These are phyloP conservation scores for Ophiocordyceps robertsii DNA, from an alignment of 2,329 filamentous ascomycete species.

Conservation along the genomic window DNA sequence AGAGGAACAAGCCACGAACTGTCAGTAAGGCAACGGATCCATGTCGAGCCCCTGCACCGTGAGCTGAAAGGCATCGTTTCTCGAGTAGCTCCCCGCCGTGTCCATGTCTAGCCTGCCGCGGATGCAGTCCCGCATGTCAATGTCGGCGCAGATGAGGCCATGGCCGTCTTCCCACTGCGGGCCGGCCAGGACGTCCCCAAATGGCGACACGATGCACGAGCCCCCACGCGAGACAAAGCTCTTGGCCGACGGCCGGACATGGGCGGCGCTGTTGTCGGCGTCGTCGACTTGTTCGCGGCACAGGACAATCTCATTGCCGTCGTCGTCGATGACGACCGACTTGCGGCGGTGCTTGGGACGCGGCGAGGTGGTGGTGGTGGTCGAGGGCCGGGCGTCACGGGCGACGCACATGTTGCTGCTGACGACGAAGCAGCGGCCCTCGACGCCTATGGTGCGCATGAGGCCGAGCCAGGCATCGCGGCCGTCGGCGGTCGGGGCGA, in stretches of 20 bases:
- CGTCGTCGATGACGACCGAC: conserved; percentile 36
- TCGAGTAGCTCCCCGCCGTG: conserved; percentile 72
- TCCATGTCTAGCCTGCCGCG: conserved; percentile 72
- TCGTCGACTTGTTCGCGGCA: conserved; percentile 15
- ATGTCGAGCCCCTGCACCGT: conserved; percentile 45
- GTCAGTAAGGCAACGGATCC: conserved; percentile 38
- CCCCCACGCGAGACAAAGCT: conserved; percentile 52
- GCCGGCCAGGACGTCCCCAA: conserved; percentile 66
- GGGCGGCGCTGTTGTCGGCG: conserved; percentile 6
- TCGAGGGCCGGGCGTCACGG: not conserved
- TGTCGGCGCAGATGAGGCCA: conserved; percentile 54
- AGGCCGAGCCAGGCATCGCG: conserved; percentile 70
- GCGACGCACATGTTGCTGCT: conserved; percentile 70
- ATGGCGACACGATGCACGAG: conserved; percentile 66
- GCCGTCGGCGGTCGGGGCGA: conserved; percentile 79
- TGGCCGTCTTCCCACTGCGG: conserved; percentile 73
- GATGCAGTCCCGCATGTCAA: conserved; percentile 81
- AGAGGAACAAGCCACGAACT: too few species aligned
- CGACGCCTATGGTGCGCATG: conserved; percentile 70
- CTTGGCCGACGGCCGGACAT: not conserved
- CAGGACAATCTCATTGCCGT: conserved; percentile 42
- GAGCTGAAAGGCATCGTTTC: conserved; percentile 51
- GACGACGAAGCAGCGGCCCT: conserved; percentile 76
- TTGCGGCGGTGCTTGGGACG: conserved; percentile 9
- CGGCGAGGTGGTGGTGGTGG: not conserved